A percentile compares a stretch with the other conserved stretches of the same genome.
Evolutionary conservation across 108 stramenopile species (phyloP).

Genomic region (Fragilariopsis cylindrus): DNA sequence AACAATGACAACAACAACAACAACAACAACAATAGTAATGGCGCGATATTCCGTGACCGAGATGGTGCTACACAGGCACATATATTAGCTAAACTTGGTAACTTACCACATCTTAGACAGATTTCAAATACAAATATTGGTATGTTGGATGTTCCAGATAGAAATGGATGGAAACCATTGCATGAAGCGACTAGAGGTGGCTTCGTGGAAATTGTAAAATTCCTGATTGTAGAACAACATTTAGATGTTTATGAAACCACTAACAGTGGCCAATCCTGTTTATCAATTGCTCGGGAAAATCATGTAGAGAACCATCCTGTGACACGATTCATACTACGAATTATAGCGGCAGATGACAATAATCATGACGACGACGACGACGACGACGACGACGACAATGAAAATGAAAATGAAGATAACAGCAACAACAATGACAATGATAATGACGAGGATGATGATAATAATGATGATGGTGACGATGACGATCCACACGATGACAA

Average conservation of each 20-base stretch:
- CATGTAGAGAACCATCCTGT: conserved; percentile 36
- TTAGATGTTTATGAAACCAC: conserved; percentile 59
- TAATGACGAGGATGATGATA: too few relatives aligned
- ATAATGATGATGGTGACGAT: too few relatives aligned
- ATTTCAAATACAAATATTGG: conserved; percentile 24
- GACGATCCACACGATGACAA: too few relatives aligned
- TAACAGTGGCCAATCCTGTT: conserved; percentile 22
- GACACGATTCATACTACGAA: conserved; percentile 25
- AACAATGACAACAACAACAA: not conserved
- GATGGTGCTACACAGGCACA: conserved; percentile 45
- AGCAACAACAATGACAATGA: too few relatives aligned
- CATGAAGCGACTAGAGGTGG: conserved; percentile 66
- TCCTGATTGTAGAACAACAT: conserved; percentile 49
- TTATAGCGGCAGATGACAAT: not conserved
- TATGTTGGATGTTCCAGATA: conserved; percentile 34
- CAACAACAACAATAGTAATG: not conserved
- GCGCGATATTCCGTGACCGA: not conserved
- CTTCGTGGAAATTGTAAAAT: conserved; percentile 52
- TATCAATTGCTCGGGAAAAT: conserved; percentile 37
- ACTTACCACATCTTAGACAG: conserved; percentile 40
- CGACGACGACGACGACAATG: not conserved
- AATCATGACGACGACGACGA: not conserved
- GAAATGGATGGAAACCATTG: conserved; percentile 62
- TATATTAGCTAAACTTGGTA: conserved; percentile 52
- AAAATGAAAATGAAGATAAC: not conserved